Evolutionary conservation across 164 flowering plant species (phyloP), one percentile per base, ranked within the genome.

Genomic region (Tetracentron sinense): DNA sequence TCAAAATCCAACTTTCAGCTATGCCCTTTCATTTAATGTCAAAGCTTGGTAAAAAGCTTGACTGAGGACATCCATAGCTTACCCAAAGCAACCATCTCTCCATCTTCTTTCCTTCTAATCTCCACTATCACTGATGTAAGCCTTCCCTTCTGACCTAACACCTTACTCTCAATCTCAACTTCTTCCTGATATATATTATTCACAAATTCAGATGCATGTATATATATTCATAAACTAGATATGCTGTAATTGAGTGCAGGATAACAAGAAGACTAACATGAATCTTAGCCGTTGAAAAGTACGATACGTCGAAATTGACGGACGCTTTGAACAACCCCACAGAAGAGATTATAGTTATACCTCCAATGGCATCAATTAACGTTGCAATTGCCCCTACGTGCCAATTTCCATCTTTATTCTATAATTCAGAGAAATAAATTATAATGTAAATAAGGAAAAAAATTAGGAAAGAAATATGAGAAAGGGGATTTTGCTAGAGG

Each of bases 331-430:
- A 3, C 6, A 7, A 21, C 12, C 70, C 77, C 4, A 16, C 53
- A 5, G 23, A 29, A 27, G 74, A 53, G 22, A 25, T 28, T 22
- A 51, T 31, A 21, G 69, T 56, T 1, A 33, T 14, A 15, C 70
- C 78, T 7, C 77, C 78, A 21, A 81, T 60, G 25, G 19, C 31
- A 56, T 81, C 84, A 1, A 78, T 64, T n/a, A 81, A 26, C 0
- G 78, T 63, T 19, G 82, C 70, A 16, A 81, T 74, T 8, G 84
- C 84, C 42, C 82, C 80, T 2, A 42, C 72, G 12, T 74, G 75
- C 82, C 84, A 78, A 55, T 76, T 76, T 49, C 80, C 80, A 58
- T 69, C 58, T 57, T 21, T 16, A 64, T 75, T 79, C 83, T 80
- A 22, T 30, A 53, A 27, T 52, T 4, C 15, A 33, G 12, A 42